A percentile compares a stretch with the other conserved stretches of the same genome.
phyloP scores from a whole-genome alignment of 1,139 yeast genomes.

The Candida tunisiensis region DNA sequence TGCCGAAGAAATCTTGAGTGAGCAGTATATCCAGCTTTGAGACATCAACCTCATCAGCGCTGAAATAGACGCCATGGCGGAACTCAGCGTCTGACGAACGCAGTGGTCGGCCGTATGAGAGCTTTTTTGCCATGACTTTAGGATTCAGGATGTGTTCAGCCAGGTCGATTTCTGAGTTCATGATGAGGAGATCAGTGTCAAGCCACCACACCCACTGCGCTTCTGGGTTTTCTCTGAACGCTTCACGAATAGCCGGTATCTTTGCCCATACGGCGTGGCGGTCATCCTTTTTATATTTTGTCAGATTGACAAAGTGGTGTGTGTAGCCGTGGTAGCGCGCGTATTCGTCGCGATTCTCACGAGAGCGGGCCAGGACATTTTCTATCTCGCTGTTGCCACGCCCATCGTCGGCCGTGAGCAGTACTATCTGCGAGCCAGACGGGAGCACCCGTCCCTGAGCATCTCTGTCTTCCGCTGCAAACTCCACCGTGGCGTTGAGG shows the following conservation, averaged over 20 bases:
- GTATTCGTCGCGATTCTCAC: slow-evolving; percentile 2
- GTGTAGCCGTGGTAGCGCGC: slow-evolving; percentile 2
- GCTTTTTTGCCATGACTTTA: slow-evolving; percentile 9
- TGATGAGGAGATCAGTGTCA: slow-evolving; percentile 16
- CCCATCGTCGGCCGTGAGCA: neutral
- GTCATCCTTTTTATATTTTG: slow-evolving; percentile 2
- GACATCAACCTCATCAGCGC: slow-evolving; percentile 7
- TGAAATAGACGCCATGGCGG: slow-evolving; percentile 6
- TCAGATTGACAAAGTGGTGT: slow-evolving; percentile 2
- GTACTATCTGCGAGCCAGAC: neutral
- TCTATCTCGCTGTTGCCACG: neutral
- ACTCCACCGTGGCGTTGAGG: neutral
- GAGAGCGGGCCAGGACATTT: neutral
- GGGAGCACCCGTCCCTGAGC: neutral
- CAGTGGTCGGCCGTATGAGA: slow-evolving; percentile 8
- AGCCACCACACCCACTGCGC: slow-evolving; percentile 22
- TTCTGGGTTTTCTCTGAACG: slow-evolving; percentile 12
- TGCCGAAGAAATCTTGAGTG: slow-evolving; percentile 15
- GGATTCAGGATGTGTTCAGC: slow-evolving; percentile 16
- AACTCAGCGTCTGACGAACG: slow-evolving; percentile 6
- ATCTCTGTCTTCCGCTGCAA: neutral
- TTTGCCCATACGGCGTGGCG: slow-evolving; percentile 15
- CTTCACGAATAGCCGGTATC: slow-evolving; percentile 14
- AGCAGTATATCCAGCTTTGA: slow-evolving; percentile 11
- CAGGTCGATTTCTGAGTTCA: slow-evolving; percentile 14